phyloP scores from a whole-genome alignment of 164 flowering plant genomes.

The Umbellularia californica region DNA sequence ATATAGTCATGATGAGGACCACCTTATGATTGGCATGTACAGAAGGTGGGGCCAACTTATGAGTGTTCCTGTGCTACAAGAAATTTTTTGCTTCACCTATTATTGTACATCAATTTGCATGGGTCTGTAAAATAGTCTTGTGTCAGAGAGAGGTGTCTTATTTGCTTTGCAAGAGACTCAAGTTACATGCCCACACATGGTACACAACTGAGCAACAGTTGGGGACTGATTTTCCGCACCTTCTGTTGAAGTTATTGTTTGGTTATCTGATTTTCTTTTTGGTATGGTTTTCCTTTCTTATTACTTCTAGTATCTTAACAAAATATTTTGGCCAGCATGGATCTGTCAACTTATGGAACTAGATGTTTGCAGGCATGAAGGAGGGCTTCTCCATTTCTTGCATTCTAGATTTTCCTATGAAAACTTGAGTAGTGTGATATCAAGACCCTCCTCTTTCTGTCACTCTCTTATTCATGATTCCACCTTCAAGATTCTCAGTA shows the following conservation, averaged over 20 bases:
- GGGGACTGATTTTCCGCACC: neutral
- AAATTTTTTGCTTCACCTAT: neutral
- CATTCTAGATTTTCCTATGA: constrained; percentile 32
- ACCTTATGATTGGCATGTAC: neutral
- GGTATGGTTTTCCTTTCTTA: neutral
- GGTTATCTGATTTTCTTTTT: neutral
- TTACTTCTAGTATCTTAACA: neutral
- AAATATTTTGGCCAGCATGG: neutral
- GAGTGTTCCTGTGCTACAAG: neutral
- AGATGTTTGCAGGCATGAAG: constrained; percentile 67
- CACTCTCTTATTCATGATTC: constrained; percentile 12
- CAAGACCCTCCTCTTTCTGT: too few species aligned
- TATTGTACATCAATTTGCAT: neutral
- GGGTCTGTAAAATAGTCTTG: neutral
- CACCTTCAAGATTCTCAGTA: constrained; percentile 28
- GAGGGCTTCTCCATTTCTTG: constrained; percentile 60
- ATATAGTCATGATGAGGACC: neutral
- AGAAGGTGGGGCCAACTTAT: neutral
- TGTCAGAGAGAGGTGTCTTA: neutral
- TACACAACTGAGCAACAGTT: too few species aligned
- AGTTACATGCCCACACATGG: too few species aligned
- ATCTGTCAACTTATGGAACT: constrained; percentile 3
- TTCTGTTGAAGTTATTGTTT: neutral
- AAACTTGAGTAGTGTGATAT: constrained; percentile 17
- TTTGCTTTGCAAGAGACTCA: too few species aligned